Evolutionary conservation across 2,329 filamentous ascomycete genomes (phyloP), one percentile per base, ranked within the genome.

Genomic region (Ceratocystis albifundus): DNA sequence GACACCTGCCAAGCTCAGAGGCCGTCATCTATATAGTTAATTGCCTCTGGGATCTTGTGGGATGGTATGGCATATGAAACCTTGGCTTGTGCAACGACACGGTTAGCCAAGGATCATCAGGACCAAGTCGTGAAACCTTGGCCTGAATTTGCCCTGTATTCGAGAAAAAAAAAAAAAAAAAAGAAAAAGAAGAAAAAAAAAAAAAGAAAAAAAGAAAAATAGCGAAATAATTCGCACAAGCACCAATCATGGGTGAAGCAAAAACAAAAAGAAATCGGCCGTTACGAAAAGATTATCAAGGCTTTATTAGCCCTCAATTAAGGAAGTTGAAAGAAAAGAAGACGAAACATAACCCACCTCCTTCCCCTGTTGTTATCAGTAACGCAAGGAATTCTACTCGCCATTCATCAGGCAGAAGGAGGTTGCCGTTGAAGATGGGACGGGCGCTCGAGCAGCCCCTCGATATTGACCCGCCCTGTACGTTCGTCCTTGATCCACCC

Each of bases 361-460:
- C 50, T 20, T 57, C 22, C 61, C 25, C 25, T 22, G 22, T 25
- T 64, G 30, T 53, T 48, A 44, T 12, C 25, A 15, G 48, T 8
- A 8, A 53, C 10, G 20, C 48, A 53, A 28, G 48, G 25, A 25
- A 6, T 12, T 15, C 48, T 12, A 12, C 30, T 62, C 59, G 59
- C 20, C 41, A 17, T 55, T 30, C 25, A 36, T 65, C 41, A 65
- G 41, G 46, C 17, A 57, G 53, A 61, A 46, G 67, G 64, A n/a
- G 70, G 46, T 69, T 70, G 75, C 69, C 71, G 70, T 32, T 70
- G 68, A 62, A 70, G 71, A 69, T 69, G 73, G 61, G 70, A 80
- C 28, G 81, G 79, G 73, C 79, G 82, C 70, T 84, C 84, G 71
- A 88, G 82, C 71, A 84, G 77, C 1, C 83, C 84, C 10, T 80